These are phyloP conservation scores for Venturia asperata DNA, from an alignment of 2,329 filamentous ascomycete species.

Conservation along the genomic window DNA sequence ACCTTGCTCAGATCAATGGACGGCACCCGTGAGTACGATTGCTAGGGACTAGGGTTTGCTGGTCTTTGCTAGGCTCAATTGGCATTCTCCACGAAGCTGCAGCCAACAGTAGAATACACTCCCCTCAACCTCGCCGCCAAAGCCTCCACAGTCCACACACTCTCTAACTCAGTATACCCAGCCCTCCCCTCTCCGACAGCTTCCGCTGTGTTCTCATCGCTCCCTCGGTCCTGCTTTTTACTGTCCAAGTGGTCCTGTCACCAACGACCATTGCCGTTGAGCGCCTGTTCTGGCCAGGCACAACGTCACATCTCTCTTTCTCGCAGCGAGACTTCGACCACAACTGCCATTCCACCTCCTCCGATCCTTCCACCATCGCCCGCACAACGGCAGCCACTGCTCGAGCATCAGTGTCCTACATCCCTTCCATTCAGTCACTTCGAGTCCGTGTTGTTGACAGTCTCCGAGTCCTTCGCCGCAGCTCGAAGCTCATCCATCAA, in stretches of 20 bases:
- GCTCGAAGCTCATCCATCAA: not conserved
- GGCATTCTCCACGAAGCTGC: slow-evolving; percentile 1
- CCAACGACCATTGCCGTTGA: not conserved
- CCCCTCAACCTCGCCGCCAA: not conserved
- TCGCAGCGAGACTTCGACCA: not conserved
- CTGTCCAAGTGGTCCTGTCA: not conserved
- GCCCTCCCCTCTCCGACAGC: slow-evolving; percentile 5
- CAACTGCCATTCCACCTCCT: not conserved
- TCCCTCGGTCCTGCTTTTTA: slow-evolving; percentile 6
- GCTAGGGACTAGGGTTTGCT: not conserved
- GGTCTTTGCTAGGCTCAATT: not conserved
- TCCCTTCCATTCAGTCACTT: slow-evolving; percentile 12
- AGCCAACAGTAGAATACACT: slow-evolving; percentile 2
- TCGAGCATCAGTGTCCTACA: not conserved
- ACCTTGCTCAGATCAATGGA: slow-evolving; percentile 6
- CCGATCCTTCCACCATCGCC: slow-evolving; percentile 12
- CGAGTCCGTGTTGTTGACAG: slow-evolving; percentile 1
- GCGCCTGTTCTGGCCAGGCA: slow-evolving; percentile 8
- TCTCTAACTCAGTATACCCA: not conserved
- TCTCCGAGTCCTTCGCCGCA: not conserved
- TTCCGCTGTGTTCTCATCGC: not conserved
- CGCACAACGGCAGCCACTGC: not conserved
- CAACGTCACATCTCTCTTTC: slow-evolving; percentile 11
- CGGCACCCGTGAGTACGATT: not conserved
- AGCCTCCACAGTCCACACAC: slow-evolving; percentile 4